Percentiles rank a stretch among this genome's conserved stretches.
Conservation (phyloP, 2,329 filamentous ascomycete genomes). For the Pseudonectria buxi region DNA sequence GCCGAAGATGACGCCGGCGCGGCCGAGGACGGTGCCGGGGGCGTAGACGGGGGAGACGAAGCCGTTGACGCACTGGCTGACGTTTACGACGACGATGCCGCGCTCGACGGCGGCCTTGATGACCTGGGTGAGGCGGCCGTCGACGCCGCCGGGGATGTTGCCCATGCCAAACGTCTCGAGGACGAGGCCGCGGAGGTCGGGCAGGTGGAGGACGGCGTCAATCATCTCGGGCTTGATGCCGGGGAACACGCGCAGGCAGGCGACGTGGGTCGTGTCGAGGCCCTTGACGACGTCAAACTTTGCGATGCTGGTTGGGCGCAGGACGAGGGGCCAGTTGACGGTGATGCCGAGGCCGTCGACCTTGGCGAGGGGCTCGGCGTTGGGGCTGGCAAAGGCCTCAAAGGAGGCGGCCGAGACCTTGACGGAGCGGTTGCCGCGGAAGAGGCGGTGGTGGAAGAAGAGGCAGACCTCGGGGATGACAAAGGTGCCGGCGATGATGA, state of each 20-base stretch:
- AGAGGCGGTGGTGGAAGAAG: slow-evolving; percentile 88
- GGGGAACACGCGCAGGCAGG: slow-evolving; percentile 83
- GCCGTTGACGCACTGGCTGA: slow-evolving; percentile 79
- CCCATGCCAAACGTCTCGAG: slow-evolving; percentile 91
- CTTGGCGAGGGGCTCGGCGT: slow-evolving; percentile 71
- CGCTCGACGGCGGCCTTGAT: slow-evolving; percentile 70
- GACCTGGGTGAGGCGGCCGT: slow-evolving; percentile 71
- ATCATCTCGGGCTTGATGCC: slow-evolving; percentile 93
- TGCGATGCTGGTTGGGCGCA: slow-evolving; percentile 65
- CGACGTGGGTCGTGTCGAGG: slow-evolving; percentile 81
- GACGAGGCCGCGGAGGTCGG: slow-evolving; percentile 73
- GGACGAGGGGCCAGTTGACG: slow-evolving; percentile 72
- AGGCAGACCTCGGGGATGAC: slow-evolving; percentile 89
- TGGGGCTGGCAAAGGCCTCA: slow-evolving; percentile 83
- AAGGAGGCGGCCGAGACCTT: slow-evolving; percentile 85
- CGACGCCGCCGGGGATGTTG: slow-evolving; percentile 77
- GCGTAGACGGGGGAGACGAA: slow-evolving; percentile 75
- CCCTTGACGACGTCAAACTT: slow-evolving; percentile 68
- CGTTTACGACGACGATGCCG: slow-evolving; percentile 81
- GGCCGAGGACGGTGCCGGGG: slow-evolving; percentile 68
- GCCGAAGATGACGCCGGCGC: slow-evolving; percentile 81
- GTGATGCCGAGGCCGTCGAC: slow-evolving; percentile 76
- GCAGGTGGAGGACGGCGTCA: slow-evolving; percentile 69
- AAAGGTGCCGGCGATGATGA: slow-evolving; percentile 88
- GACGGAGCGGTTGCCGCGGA: slow-evolving; percentile 79